Percentiles rank a stretch among this genome's conserved stretches.
Conservation (phyloP, 2,329 filamentous ascomycete species). For the Calonectria hongkongensis region DNA sequence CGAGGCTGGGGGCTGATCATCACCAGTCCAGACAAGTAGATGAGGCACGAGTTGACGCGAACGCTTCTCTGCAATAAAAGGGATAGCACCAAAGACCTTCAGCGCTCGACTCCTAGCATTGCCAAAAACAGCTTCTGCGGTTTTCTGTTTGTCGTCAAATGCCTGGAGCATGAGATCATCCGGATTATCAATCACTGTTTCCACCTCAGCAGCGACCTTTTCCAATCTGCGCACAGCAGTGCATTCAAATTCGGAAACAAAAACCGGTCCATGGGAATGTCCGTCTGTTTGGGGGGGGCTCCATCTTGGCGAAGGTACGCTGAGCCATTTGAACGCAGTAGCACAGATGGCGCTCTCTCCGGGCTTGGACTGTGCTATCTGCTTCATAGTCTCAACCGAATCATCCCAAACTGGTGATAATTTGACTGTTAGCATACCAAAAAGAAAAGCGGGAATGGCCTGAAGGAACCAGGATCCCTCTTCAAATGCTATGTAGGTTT, state of each 20-base stretch:
- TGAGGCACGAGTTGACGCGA: constrained; percentile 91
- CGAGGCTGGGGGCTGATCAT: constrained; percentile 62
- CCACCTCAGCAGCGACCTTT: constrained; percentile 69
- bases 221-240: constrained; percentile 80
- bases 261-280: constrained; percentile 59
- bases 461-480: constrained; percentile 79
- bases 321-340: constrained; percentile 87
- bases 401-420: constrained; percentile 93
- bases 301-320: constrained; percentile 73
- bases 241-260: constrained; percentile 88
- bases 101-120: constrained; percentile 86
- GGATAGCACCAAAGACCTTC: constrained; percentile 83
- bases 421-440: constrained; percentile 91
- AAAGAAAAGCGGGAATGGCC: constrained; percentile 88
- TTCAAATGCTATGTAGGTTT: constrained; percentile 76
- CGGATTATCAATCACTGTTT: constrained; percentile 71
- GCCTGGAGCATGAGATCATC: constrained; percentile 75
- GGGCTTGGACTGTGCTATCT: constrained; percentile 80
- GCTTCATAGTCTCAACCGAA: constrained; percentile 83
- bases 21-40: constrained; percentile 86
- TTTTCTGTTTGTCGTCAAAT: constrained; percentile 79
- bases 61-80: constrained; percentile 87
- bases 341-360: constrained; percentile 84
- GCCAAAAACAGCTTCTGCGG: constrained; percentile 68
- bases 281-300: constrained; percentile 63